Base-by-base conservation (phyloP, 1,284 basidiomycete species). In the Sporisorium sorghi region DNA sequence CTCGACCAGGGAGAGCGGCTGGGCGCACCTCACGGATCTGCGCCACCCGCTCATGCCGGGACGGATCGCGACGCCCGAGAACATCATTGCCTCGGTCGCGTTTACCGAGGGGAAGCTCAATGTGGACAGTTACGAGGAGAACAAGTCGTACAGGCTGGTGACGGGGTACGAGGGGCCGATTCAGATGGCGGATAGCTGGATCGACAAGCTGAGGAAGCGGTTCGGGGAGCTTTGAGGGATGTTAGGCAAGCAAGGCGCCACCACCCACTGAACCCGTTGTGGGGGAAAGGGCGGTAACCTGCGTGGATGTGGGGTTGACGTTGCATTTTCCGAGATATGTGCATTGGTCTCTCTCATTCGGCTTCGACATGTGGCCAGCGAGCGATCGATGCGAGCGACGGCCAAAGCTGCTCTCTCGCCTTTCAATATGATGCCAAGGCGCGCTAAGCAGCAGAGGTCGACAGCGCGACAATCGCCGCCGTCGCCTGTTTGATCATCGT, bases 21-120 rank as follows among this genome's bases (percentile, higher is more conserved):
- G 78, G 77, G 79, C 79, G 24, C 83, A 84, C 54, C 43, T 83
- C 15, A 76, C 66, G 48, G 81, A 84, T 59, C 58, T 59, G 8
- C 64, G 83, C 9, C 69, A 80, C 12, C 68, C 57, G 7, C 62
- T 81, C n/a, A 81, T 79, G 76, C 83, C 82, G 11, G 83, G 79
- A 0, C 67, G 83, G 19, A 79, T 77, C 37, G 66, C 80, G 2
- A 75, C 78, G 28, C 79, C 82, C 5, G 82, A 83, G 12, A 77
- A 78, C 57, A 83, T 83, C 56, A 66, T 82, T 49, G 79, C 76
- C 2, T 70, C 69, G 17, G 76, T 84, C 2, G 79, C 76, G 14
- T 84, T 84, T 33, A 73, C 72, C 21, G 77, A 83, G 11, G 67
- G 73, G 30, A 21, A 62, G 42, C 51, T 84, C 8, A 60, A 57